A percentile compares a stretch with the other conserved stretches of the same genome.
Conservation (phyloP, 257 asterid species). For the Orobanche coerulescens region DNA sequence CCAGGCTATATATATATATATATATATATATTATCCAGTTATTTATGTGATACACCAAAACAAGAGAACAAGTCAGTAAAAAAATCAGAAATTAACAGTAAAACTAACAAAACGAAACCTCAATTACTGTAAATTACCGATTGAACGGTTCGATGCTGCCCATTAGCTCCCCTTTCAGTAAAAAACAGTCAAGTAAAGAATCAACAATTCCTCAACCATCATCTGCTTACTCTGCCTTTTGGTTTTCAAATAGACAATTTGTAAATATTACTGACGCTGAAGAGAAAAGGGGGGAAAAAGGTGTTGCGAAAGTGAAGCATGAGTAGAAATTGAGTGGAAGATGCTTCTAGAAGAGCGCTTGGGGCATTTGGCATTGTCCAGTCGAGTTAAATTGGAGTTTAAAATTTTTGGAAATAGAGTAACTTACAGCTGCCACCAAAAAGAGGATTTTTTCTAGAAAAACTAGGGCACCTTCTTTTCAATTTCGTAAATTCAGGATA, state of each 20-base stretch:
- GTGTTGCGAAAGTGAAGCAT: not conserved
- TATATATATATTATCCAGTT: not conserved
- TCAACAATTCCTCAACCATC: not conserved
- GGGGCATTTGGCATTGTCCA: not conserved
- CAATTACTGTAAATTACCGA: slow-evolving; percentile 30
- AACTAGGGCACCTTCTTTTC: too few species aligned
- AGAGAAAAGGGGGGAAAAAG: not conserved
- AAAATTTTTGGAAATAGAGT: too few species aligned
- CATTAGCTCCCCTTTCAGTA: slow-evolving; percentile 26
- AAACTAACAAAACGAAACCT: not conserved
- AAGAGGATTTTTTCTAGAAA: too few species aligned
- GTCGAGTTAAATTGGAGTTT: too few species aligned
- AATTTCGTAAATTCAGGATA: too few species aligned
- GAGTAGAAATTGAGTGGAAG: not conserved
- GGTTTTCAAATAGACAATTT: not conserved
- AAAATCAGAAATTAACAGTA: not conserved
- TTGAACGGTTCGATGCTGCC: slow-evolving; percentile 43
- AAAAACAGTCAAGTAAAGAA: slow-evolving; percentile 8
- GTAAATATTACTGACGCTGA: not conserved
- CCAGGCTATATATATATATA: too few species aligned
- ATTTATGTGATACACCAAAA: not conserved
- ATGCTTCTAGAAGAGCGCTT: not conserved
- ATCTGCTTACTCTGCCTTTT: not conserved
- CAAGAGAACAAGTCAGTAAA: not conserved
- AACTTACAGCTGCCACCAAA: too few species aligned